Percentiles rank a stretch among this genome's conserved stretches.
Evolutionary conservation across 106 monocot species (phyloP).

Genomic region (Narthecium ossifragum): DNA sequence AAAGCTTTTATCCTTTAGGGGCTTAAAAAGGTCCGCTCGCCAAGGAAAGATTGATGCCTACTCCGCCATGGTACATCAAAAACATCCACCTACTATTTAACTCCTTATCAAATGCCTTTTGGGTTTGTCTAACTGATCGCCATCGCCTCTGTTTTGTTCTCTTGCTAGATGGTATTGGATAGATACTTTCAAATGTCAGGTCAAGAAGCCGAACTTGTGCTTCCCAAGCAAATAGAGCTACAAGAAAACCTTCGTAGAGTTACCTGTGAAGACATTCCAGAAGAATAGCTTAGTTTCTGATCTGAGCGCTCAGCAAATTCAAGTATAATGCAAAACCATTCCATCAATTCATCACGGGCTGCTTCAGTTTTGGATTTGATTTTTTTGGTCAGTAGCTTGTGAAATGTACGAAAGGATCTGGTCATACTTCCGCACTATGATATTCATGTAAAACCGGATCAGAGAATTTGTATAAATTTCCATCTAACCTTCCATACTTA

Average conservation of each 20-base stretch:
- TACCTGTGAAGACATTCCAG: conserved; percentile 8
- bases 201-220: conserved; percentile 57
- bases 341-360: too few species aligned
- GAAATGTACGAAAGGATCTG: too few species aligned
- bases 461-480: too few species aligned
- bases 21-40: conserved; percentile 53
- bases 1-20: conserved; percentile 33
- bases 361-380: too few species aligned
- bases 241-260: conserved; percentile 43
- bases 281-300: not conserved
- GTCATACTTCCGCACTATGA: too few species aligned
- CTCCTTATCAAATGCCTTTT: not conserved
- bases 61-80: conserved; percentile 54
- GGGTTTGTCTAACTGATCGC: not conserved
- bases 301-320: not conserved
- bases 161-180: conserved; percentile 70
- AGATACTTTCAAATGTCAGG: conserved; percentile 72
- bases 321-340: too few species aligned
- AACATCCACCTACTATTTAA: not conserved
- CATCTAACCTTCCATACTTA: too few species aligned
- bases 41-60: conserved; percentile 63
- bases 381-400: too few species aligned
- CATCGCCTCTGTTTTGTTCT: not conserved
- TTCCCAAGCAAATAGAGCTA: conserved; percentile 62
- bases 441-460: too few species aligned